Evolutionary conservation across 2,329 filamentous ascomycete genomes (phyloP), one percentile per base, ranked within the genome.

Genomic region (Rachicladosporium sp.): DNA sequence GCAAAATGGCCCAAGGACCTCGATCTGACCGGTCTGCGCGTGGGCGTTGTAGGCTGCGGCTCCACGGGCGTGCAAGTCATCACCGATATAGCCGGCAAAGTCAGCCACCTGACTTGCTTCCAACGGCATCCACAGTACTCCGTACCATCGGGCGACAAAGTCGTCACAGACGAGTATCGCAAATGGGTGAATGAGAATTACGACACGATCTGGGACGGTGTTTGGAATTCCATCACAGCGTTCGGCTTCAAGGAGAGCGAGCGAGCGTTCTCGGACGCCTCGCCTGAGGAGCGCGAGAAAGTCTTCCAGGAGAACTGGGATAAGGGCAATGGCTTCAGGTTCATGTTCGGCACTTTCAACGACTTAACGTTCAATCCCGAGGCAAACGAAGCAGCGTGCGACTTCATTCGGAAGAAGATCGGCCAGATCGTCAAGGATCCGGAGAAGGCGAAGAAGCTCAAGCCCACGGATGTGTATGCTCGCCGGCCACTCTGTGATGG

Each of bases 381-480:
- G 50, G 63, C 59, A 4, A 57, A 68, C 40, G 57, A 73, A 29
- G 78, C 78, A 68, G 61, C 62, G 19, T 51, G 65, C 29, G 65
- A 75, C 0, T 58, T 80, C 0, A 59, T 61, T 36, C 48, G 48
- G 19, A 43, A 42, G n/a, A 63, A 64, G 47, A 62, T 57, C 23
- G 33, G 36, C 3, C 31, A 38, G 13, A 42, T 38, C 2, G 44
- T 57, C 1, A 65, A 67, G 36, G 73, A 76, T 44, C 71, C 74
- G 0, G 68, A 73, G 23, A 60, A 80, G 6, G 54, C 71, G 1
- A 63, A 74, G 3, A 61, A 67, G 11, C 63, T 82, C 2, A 61
- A 77, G 4, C 78, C 79, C 0, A 70, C 76, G 44, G 81, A 78
- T 47, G 73, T 8, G 70, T 75, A 51, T 81, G 78, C 47, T 67